Conservation (phyloP, 1,284 basidiomycete species). For the Xerocomus amazonicus region DNA sequence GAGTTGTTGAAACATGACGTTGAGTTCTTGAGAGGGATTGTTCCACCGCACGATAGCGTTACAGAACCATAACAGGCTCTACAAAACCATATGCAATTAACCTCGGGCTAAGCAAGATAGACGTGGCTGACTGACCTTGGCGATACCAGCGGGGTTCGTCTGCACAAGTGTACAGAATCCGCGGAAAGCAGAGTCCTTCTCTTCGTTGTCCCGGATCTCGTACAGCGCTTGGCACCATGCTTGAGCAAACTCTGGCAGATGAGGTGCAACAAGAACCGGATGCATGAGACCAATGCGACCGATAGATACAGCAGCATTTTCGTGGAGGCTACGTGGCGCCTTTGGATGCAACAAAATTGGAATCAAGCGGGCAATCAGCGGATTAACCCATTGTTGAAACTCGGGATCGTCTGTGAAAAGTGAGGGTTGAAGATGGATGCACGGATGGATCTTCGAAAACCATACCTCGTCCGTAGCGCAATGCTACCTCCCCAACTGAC, state of each 20-base stretch:
- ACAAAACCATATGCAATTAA: constrained; percentile 14
- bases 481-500: constrained; percentile 96
- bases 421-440: constrained; percentile 1
- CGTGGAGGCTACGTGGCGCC: constrained; percentile 90
- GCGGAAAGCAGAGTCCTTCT: constrained; percentile 99
- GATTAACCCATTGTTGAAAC: constrained; percentile 86
- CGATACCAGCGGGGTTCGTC: constrained; percentile 87
- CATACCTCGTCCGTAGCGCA: constrained; percentile 77
- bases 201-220: constrained; percentile 99
- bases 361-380: constrained; percentile 84
- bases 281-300: constrained; percentile 94
- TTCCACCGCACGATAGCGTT: constrained; percentile 96
- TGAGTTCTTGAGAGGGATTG: constrained; percentile 82
- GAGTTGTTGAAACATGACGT: constrained; percentile 86
- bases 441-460: constrained; percentile 5
- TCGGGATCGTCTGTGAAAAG: constrained; percentile 61
- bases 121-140: constrained; percentile 56
- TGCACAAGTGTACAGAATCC: constrained; percentile 97
- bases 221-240: constrained; percentile 97
- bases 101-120: background rate
- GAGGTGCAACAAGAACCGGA: constrained; percentile 84
- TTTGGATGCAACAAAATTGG: constrained; percentile 91
- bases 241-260: constrained; percentile 87
- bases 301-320: constrained; percentile 99
- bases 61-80: constrained; percentile 94